Base-by-base conservation (phyloP, 1,284 basidiomycete genomes). In the Moesziomyces aphidis region DNA sequence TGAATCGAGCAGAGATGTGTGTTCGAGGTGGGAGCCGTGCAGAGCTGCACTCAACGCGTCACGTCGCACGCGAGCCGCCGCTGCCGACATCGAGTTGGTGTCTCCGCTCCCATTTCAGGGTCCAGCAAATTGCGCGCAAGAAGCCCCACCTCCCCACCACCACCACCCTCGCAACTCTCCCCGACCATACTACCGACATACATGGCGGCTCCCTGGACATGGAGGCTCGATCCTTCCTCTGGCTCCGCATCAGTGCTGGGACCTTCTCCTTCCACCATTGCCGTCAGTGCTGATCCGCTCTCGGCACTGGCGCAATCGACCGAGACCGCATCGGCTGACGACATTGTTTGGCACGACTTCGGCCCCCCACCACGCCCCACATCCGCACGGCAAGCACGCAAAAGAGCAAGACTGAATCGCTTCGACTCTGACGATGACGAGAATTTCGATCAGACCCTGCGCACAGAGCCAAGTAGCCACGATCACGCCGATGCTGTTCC, bases 341-440 rank as follows among this genome's bases (percentile, higher is more conserved):
- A 57, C 11, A 47, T 70, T 4, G 60, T 56, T 23, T 70, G 67
- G 67, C 67, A 64, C 23, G 57, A 60, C 23, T 70, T 64, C 24
- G 50, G 54, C 11, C 42, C 57, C 13, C 39, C 1, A 19, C 39
- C 39, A 19, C 39, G 19, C 17, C 19, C 39, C 17, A 19, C 9
- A 2, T 1, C 10, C 0, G 24, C 57, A 0, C 23, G 43, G 19
- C 44, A n/a, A 3, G 50, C 52, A 11, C 56, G 28, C 17, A 70
- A 61, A 49, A 28, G 47, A 13, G 36, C 34, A 15, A 53, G 61
- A 26, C 53, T 70, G n/a, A 45, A 56, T 46, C 44, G 58, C 6
- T 70, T 70, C 19, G 67, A 64, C 11, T 43, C 54, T 1, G 54
- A 48, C 8, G 21, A 31, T 6, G 55, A 48, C 9, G 31, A 23